Evolutionary conservation across 371 early-diverging fungal genomes (phyloP).

Genomic region (Lichtheimia hyalospora): DNA sequence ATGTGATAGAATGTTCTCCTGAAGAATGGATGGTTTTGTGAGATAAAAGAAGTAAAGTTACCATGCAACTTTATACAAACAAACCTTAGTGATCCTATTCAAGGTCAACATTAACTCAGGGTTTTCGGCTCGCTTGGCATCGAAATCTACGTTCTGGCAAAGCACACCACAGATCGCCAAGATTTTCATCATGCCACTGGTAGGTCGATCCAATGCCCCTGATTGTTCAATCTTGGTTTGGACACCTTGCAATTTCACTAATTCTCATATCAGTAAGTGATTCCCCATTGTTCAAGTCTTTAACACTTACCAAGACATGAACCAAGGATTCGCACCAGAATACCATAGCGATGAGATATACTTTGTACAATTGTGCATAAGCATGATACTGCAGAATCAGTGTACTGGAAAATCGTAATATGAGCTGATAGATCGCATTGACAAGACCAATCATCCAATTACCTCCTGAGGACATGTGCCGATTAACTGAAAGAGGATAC

Average conservation of each 20-base stretch:
- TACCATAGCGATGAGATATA: constrained; percentile 63
- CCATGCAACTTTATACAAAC: background rate
- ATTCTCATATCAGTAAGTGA: background rate
- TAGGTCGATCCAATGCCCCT: background rate
- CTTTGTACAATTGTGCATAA: constrained; percentile 67
- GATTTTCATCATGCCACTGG: constrained; percentile 20
- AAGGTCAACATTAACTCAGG: constrained; percentile 23
- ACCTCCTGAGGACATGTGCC: constrained; percentile 59
- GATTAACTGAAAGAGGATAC: constrained; percentile 56
- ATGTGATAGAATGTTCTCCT: constrained; percentile 6
- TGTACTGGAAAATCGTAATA: constrained; percentile 2
- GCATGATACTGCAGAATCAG: constrained; percentile 61
- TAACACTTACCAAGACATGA: constrained; percentile 36
- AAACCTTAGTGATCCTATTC: constrained; percentile 19
- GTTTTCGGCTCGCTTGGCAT: constrained; percentile 45
- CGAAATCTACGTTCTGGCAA: constrained; percentile 79
- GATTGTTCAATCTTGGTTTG: constrained; percentile 24
- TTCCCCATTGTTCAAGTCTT: background rate
- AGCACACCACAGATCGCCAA: constrained; percentile 67
- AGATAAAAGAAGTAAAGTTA: background rate
- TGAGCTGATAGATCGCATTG: background rate
- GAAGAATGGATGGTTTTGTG: background rate
- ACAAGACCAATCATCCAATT: background rate
- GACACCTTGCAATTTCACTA: constrained; percentile 34
- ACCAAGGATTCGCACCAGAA: constrained; percentile 66